A percentile compares a stretch with the other conserved stretches of the same genome.
These are phyloP conservation scores for Ceratocystis papillata DNA, from an alignment of 2,329 filamentous ascomycete species.

Conservation along the genomic window DNA sequence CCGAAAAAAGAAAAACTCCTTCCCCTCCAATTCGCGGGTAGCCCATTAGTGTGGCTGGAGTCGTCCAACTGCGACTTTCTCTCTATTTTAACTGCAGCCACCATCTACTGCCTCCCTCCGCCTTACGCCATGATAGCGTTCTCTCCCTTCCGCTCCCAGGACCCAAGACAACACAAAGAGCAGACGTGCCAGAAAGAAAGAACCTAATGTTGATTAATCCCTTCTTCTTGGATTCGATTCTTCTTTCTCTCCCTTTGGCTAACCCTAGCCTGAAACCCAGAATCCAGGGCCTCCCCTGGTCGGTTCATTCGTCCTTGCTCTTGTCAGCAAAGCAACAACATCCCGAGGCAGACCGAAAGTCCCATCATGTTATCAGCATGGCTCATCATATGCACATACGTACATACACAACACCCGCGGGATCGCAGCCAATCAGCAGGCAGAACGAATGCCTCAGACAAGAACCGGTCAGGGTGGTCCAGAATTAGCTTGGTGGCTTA, in stretches of 20 bases:
- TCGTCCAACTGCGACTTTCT: neutral
- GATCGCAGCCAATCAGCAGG: neutral
- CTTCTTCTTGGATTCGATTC: neutral
- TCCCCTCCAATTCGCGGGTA: too few relatives aligned
- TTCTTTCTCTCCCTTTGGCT: neutral
- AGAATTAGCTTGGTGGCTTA: neutral
- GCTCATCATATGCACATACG: neutral
- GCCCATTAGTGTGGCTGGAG: too few relatives aligned
- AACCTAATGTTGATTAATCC: neutral
- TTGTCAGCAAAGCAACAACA: neutral
- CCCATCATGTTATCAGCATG: neutral
- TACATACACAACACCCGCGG: neutral
- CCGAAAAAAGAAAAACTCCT: neutral
- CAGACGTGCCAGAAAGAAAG: neutral
- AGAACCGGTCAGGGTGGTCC: neutral
- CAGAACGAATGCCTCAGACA: neutral
- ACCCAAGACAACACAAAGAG: neutral
- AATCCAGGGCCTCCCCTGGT: too few relatives aligned
- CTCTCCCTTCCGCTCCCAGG: neutral
- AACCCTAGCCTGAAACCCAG: neutral
- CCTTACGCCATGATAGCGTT: neutral
- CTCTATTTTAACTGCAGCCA: constrained; percentile 2
- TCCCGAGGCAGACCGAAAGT: neutral
- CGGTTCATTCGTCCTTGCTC: too few relatives aligned
- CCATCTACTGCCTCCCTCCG: neutral